Base-by-base conservation (phyloP, 2,329 filamentous ascomycete species). In the Daldinia sp. region DNA sequence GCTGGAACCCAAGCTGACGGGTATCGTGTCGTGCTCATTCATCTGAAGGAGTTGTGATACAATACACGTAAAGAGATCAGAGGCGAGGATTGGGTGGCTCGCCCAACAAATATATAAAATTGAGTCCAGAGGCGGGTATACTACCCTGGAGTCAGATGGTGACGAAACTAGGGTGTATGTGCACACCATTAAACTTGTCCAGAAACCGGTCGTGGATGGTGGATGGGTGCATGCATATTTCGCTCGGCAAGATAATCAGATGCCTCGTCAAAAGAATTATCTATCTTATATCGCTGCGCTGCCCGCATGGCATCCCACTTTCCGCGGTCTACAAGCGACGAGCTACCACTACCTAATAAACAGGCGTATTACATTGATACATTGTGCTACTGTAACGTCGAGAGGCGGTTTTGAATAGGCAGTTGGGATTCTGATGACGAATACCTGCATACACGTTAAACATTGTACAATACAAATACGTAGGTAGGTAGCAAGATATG, bases 211-310 rank as follows among this genome's bases (percentile, higher is more conserved):
- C 50, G 29, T 61, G 57, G 54, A 30, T 65, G 48, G 29, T 61
- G 57, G 54, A 30, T 65, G 48, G 65, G 29, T 61, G 52, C 55
- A 64, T 65, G 62, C 62, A 67, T 65, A 34, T 43, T n/a, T 23
- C 29, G 34, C 56, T 65, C 65, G 62, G 65, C 65, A 67, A 65
- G 62, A 67, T 63, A 63, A 67, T 63, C 62, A 67, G 65, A 67
- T 67, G 62, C 50, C 29, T 57, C 41, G n/a, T n/a, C n/a, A n/a
- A n/a, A 58, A 56, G 59, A 61, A 61, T 53, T 29, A 17, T 51
- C 21, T 29, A 50, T 50, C 27, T n/a, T n/a, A 9, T 9, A 6
- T 10, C 11, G 11, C 23, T 48, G 19, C 51, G 49, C 58, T 63
- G 58, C 56, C 52, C 55, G 45, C 54, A 65, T 63, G 52, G 45